Evolutionary conservation across 2,329 filamentous ascomycete species (phyloP), one percentile per base, ranked within the genome.

Genomic region (Lachnellula cervina): DNA sequence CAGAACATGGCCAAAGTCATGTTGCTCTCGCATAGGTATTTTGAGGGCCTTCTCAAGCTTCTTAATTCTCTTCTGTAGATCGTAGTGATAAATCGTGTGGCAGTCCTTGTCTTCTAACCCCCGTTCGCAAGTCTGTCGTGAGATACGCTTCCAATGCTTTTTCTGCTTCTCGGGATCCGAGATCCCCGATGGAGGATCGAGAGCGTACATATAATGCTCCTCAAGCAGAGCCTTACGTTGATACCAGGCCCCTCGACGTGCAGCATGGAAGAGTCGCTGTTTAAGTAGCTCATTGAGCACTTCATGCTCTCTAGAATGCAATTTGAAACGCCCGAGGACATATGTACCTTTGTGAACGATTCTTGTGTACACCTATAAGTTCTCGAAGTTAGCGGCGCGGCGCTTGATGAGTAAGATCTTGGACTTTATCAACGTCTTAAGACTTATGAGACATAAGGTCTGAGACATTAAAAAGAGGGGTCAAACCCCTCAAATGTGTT

Each of bases 181-280:
- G 9, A 65, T 49, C 14, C 58, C 58, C 4, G 51, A 23, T 25
- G 62, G 59, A 16, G 64, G 64, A 23, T 59, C 59, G 5, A 88
- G 68, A 4, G 79, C 76, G 66, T 84, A 80, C 89, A 97, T 92
- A 71, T 99, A 97, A 68, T 95, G 91, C 70, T 99, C 94, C 74
- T 99, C 94, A 2, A 99, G 72, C 1, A 99, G 76, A 1, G 93
- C 94, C 72, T 95, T 96, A 19, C 94, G 88, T 68, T 97, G 92
- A 69, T 97, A 97, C 94, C 94, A 99, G 0, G 86, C 83, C 0
- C 94, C 94, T 43, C 94, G 83, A 28, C 92, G 82, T 1, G 91
- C 84, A 44, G 88, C 79, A 65, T 97, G 92, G 65, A 97, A 97
- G 0, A 97, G 78, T 4, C 81, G 81, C 68, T 99, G 94, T 3